phyloP scores from a whole-genome alignment of 768 basidiomycete genomes.

The Leccinum fibrillosum region DNA sequence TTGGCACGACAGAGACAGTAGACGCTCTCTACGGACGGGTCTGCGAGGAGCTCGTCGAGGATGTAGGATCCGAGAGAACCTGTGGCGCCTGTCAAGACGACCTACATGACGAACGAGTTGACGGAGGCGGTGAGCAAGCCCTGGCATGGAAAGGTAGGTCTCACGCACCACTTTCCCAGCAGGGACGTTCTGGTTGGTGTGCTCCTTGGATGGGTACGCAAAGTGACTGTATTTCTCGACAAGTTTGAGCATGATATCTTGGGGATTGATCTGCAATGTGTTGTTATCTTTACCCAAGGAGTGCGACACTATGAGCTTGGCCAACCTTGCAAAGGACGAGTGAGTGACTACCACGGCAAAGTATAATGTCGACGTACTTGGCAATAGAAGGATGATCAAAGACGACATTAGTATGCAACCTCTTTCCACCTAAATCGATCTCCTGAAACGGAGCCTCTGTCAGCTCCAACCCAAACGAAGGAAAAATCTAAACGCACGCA shows the following conservation, averaged over 20 bases:
- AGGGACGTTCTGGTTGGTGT: slow-evolving; percentile 12
- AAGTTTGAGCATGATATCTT: slow-evolving; percentile 39
- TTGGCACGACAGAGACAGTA: slow-evolving; percentile 51
- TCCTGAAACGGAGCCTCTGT: slow-evolving; percentile 4
- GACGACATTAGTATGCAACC: slow-evolving; percentile 33
- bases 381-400: slow-evolving; percentile 48
- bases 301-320: slow-evolving; percentile 38
- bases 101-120: not conserved
- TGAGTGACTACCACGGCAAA: not conserved
- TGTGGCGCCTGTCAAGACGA: slow-evolving; percentile 50
- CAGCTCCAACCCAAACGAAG: slow-evolving; percentile 18
- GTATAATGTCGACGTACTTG: slow-evolving; percentile 25
- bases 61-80: slow-evolving; percentile 51
- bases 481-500: slow-evolving; percentile 13
- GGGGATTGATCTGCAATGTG: too few relatives aligned
- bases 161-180: slow-evolving; percentile 16
- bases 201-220: not conserved
- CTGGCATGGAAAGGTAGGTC: not conserved
- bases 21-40: slow-evolving; percentile 22
- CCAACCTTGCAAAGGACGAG: slow-evolving; percentile 28
- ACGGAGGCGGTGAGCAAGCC: not conserved
- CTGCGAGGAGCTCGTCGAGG: slow-evolving; percentile 37
- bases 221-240: slow-evolving; percentile 36
- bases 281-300: slow-evolving; percentile 28
- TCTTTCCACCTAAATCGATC: slow-evolving; percentile 21